Evolutionary conservation across 1,284 basidiomycete genomes (phyloP), one percentile per base, ranked within the genome.

Genomic region (Trichosporon ovoides): DNA sequence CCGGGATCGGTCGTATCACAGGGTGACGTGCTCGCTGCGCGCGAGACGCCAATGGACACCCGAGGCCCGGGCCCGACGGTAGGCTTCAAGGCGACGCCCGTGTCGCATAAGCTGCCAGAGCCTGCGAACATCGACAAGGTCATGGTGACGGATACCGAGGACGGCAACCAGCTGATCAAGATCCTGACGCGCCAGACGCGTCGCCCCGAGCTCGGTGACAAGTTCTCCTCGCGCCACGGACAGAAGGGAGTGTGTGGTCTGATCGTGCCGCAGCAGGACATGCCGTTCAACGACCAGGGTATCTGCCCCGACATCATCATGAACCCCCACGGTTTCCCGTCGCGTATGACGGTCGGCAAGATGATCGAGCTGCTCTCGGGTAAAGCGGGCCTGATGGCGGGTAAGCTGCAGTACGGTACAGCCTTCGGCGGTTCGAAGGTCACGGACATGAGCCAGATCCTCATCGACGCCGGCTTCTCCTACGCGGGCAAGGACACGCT

Each of bases 301-400:
- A 95, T 98, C 67, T 88, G 85, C 72, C 93, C 79, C 86, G 96
- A 98, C 78, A 91, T 95, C 19, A 98, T 99, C 80, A 98, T 99
- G 95, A 99, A 99, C 76, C 96, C 96, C 3, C 96, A 99, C 78
- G 96, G 96, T 71, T 98, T 99, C 83, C 96, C 96, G 2, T 96
- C 92, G 57, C 91, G 96, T 56, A 99, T 99, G 95, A 98, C 96
- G 34, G 96, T 98, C 38, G 96, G 96, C 49, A 98, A 99, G 80
- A 98, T 99, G 96, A 96, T 99, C 59, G 96, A 99, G 78, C 81
- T 98, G 22, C 80, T 99, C 19, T 89, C 92, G n/a, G 95, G 96
- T 55, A 98, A 98, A 83, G 80, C 80, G 1, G 77, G 77, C 33
- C 76, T 79, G 12, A 37, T 79, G 16, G 67, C 69, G 1, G 77